Percentiles rank a stretch among this genome's conserved stretches.
These are phyloP conservation scores for Primulina tabacum DNA, from an alignment of 257 asterid species.

Conservation along the genomic window DNA sequence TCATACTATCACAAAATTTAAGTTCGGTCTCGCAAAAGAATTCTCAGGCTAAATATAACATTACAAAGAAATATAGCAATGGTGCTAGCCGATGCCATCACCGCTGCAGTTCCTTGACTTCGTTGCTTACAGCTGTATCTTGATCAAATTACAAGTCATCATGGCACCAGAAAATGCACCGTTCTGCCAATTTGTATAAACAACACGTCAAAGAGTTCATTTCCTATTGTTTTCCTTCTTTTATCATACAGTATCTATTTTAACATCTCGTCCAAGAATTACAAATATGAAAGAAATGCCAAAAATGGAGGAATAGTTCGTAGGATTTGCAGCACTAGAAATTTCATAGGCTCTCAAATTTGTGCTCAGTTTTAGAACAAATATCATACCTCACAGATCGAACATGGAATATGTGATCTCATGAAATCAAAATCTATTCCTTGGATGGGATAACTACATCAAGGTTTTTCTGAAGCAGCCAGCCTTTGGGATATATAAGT, in stretches of 20 bases:
- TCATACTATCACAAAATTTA: slow-evolving; percentile 29
- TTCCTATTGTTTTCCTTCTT: background rate
- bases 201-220: slow-evolving; percentile 10
- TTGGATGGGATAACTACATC: slow-evolving; percentile 48
- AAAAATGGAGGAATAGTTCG: slow-evolving; percentile 2
- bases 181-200: slow-evolving; percentile 16
- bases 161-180: slow-evolving; percentile 18
- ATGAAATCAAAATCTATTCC: slow-evolving; percentile 32
- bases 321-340: background rate
- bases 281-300: background rate
- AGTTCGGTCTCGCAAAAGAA: slow-evolving; percentile 22
- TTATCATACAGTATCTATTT: background rate
- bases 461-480: slow-evolving; percentile 74
- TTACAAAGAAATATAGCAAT: slow-evolving; percentile 22
- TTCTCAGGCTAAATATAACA: slow-evolving; percentile 22
- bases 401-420: slow-evolving; percentile 26
- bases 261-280: background rate
- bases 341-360: slow-evolving; percentile 4
- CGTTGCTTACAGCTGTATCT: slow-evolving; percentile 24
- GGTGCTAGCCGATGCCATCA: slow-evolving; percentile 16
- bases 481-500: slow-evolving; percentile 60
- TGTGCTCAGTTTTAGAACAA: background rate
- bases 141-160: slow-evolving; percentile 20
- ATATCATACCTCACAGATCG: slow-evolving; percentile 35
- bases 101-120: slow-evolving; percentile 18